phyloP scores from a whole-genome alignment of 2,329 filamentous ascomycete species.

The Ceratocystis papillata region DNA sequence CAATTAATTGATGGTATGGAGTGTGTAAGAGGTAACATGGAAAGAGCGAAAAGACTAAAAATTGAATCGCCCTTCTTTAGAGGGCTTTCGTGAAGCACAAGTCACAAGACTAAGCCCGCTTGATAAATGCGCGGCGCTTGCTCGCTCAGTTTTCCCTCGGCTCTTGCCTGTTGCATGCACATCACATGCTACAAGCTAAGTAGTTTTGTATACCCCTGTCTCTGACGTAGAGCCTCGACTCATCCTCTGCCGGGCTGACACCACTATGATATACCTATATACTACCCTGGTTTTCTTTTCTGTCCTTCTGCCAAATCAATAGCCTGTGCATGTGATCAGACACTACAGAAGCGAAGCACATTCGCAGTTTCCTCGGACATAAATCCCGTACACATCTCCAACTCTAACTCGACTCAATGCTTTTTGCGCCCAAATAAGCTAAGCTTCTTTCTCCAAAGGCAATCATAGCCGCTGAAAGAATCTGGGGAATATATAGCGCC shows the following conservation, averaged over 20 bases:
- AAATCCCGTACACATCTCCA: not conserved
- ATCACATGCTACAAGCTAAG: conserved; percentile 3
- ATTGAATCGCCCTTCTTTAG: not conserved
- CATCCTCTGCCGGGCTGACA: not conserved
- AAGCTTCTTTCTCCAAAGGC: not conserved
- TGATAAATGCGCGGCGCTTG: not conserved
- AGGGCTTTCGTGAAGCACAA: not conserved
- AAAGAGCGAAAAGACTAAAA: not conserved
- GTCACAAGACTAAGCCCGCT: not conserved
- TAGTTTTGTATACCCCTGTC: not conserved
- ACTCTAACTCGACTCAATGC: not conserved
- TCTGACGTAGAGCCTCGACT: conserved; percentile 1
- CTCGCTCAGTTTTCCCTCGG: not conserved
- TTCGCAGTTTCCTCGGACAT: not conserved
- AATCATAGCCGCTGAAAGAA: not conserved
- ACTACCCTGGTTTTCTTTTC: not conserved
- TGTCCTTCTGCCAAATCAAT: not conserved
- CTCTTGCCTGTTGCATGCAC: conserved; percentile 4
- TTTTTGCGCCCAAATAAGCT: not conserved
- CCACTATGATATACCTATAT: not conserved
- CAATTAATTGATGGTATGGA: not conserved
- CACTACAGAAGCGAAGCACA: not conserved
- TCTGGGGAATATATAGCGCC: not conserved
- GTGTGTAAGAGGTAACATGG: not conserved
- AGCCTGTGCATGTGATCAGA: not conserved